Base-by-base conservation (phyloP, 257 asterid genomes). In the Penstemon eatonii region DNA sequence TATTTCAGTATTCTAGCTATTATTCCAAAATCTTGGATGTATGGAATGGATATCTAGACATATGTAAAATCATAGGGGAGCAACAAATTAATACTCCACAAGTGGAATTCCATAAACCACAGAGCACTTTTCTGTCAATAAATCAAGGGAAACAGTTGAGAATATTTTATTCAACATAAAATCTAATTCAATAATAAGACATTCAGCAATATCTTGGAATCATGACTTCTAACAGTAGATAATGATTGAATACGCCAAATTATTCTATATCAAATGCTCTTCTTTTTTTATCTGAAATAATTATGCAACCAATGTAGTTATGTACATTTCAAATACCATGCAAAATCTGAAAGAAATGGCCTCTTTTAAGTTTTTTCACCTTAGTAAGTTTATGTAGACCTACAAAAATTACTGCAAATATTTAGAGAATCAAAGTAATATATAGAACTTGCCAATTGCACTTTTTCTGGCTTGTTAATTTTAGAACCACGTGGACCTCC, bases 381-480 rank as follows among this genome's bases (percentile, higher is more conserved):
- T 18, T 50, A 65, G 56, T 58, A 60, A 64, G 68, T 42, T 47
- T 40, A 45, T 4, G 42, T 33, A 54, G 51, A 38, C 69, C 64
- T n/a, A 67, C 49, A 50, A 9, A 65, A 75, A 15, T 18, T 33
- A 60, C 65, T 52, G 36, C 18, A 74, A 60, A 73, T 43, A 75
- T 63, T 38, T 41, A 71, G 38, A 66, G 54, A 33, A 79, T 63
- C 56, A 64, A 67, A 53, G 65, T 49, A 68, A 54, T 56, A 78
- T 74, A 69, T 51, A 60, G 46, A 70, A 77, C 96, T 83, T 82
- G 73, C 98, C 95, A 93, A 54, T 79, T 93, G 98, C 80, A 93
- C 96, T 84, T 86, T 93, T 72, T 93, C 98, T 65, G 97, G 97
- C 84, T 90, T 93, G 83, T 78, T 85, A 65, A 86, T 81, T 74